These are phyloP conservation scores for Alternaria ventricosa DNA, from an alignment of 2,329 filamentous ascomycete genomes.

Conservation along the genomic window DNA sequence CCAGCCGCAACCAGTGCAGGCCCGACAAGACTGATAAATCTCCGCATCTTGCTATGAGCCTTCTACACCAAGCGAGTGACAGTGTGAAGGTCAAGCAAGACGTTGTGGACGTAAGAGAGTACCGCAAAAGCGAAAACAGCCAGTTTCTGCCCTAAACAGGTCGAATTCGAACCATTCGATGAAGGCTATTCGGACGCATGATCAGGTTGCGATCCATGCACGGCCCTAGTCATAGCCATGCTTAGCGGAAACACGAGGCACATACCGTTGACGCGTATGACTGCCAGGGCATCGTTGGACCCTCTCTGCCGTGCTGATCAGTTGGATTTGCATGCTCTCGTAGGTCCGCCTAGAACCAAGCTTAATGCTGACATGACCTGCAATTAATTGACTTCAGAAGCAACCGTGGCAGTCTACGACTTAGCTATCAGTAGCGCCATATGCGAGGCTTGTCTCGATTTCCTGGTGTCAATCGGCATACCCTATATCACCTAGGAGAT, in stretches of 20 bases:
- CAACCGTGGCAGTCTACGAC: background rate
- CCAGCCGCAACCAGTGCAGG: slow-evolving; percentile 22
- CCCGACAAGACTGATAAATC: slow-evolving; percentile 21
- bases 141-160: slow-evolving; percentile 8
- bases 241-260: slow-evolving; percentile 22
- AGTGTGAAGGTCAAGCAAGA: slow-evolving; percentile 22
- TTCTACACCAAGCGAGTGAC: slow-evolving; percentile 30
- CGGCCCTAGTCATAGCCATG: slow-evolving; percentile 17
- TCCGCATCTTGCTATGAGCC: slow-evolving; percentile 31
- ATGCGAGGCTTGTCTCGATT: background rate
- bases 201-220: slow-evolving; percentile 35
- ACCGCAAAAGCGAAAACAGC: slow-evolving; percentile 1
- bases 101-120: slow-evolving; percentile 5
- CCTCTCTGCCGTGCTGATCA: slow-evolving; percentile 32
- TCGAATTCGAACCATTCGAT: slow-evolving; percentile 9
- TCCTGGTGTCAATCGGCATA: background rate
- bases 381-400: background rate
- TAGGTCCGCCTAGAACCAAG: background rate
- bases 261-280: slow-evolving; percentile 22
- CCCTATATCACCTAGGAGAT: background rate
- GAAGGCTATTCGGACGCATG: slow-evolving; percentile 7
- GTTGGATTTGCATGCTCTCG: slow-evolving; percentile 11
- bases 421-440: background rate
- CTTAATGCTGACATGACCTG: background rate
- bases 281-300: slow-evolving; percentile 8